Conservation (phyloP, 257 asterid species). For the Scutellaria minor region DNA sequence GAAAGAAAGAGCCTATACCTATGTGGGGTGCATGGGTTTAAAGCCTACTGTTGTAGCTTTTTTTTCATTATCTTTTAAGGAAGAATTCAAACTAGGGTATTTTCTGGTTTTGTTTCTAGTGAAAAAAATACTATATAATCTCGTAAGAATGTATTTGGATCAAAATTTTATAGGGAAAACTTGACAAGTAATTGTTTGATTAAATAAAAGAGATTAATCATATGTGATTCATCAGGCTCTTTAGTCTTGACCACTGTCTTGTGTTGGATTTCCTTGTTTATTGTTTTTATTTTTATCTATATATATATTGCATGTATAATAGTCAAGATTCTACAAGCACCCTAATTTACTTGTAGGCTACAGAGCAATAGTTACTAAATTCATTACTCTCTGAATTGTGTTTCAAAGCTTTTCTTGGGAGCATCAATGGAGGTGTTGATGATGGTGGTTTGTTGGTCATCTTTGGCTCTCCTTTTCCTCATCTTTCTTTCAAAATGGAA, state of each 20-base stretch:
- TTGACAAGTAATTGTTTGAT: too few relatives aligned
- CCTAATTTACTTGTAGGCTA: not conserved
- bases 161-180: too few relatives aligned
- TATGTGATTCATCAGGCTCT: too few relatives aligned
- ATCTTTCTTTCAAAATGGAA: constrained; percentile 59
- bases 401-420: constrained; percentile 31
- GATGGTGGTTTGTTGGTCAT: constrained; percentile 30
- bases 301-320: too few relatives aligned
- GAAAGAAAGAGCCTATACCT: constrained; percentile 46
- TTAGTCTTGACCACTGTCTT: too few relatives aligned
- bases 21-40: constrained; percentile 41
- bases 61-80: not conserved
- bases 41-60: not conserved
- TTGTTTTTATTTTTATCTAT: too few relatives aligned
- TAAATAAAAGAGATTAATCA: too few relatives aligned
- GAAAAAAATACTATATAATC: not conserved
- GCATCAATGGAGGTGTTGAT: constrained; percentile 55
- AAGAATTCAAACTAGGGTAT: not conserved
- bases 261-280: too few relatives aligned
- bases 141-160: too few relatives aligned
- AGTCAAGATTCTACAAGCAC: too few relatives aligned
- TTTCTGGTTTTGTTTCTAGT: not conserved
- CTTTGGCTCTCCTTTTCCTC: constrained; percentile 33
- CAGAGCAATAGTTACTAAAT: constrained; percentile 18
- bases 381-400: constrained; percentile 9